Evolutionary conservation across 345 rosid species (phyloP), one percentile per base, ranked within the genome.

Genomic region (Melastoma malabathricum): DNA sequence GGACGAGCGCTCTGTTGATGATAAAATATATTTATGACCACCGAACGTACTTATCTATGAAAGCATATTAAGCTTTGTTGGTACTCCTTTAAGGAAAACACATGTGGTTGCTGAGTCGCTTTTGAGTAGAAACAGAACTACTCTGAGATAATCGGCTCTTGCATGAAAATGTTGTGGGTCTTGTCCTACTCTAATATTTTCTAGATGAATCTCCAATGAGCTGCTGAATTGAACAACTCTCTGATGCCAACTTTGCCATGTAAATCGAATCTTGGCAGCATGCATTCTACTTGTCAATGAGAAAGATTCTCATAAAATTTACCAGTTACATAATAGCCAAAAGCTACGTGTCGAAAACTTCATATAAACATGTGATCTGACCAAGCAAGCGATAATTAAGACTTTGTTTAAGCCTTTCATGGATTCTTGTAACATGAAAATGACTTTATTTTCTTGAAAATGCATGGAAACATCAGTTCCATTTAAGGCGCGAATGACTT

Each of bases 1-100:
- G 16, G 97, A 82, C 58, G 83, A 85, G 43, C 93, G 93, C 47
- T 89, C 97, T 20, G 93, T 82, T 57, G 97, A 89, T 62, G 95
- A 89, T 18, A 17, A 51, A 34, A n/a, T n/a, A 45, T 29, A 31
- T 16, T 10, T 19, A 22, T 31, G 18, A 51, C 34, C 10, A 12
- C 41, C 5, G 13, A 31, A 52, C 34, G 25, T 69, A 77, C 86
- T 79, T 74, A 57, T 64, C 78, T 66, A 68, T 77, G 49, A 72
- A 45, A 45, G 55, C 63, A 41, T 81, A 72, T 64, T 60, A 18
- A 19, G 54, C 27, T 29, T 50, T 55, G 52, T 49, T 65, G 50
- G 52, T 60, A 57, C 76, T 79, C 66, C 54, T 76, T 56, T 46
- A 54, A 49, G 76, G 63, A 58, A 67, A 38, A 18, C 27, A 66